Evolutionary conservation across 371 early-diverging fungal species (phyloP).

Genomic region (Blyttiomyces sp.): DNA sequence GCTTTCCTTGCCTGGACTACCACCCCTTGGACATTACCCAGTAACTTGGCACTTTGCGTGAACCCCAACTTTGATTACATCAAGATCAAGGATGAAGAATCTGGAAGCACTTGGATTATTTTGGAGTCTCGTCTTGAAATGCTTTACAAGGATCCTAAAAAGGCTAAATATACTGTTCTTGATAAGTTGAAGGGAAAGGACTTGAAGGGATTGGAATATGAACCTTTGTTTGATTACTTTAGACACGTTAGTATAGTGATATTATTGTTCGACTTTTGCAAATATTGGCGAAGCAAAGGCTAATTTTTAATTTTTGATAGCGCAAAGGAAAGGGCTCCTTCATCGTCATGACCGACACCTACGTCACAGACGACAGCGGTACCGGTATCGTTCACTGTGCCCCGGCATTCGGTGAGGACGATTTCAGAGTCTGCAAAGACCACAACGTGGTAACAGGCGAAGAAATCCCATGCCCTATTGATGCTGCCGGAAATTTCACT

Average conservation of each 20-base stretch:
- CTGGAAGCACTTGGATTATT: slow-evolving; percentile 81
- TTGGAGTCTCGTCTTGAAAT: slow-evolving; percentile 78
- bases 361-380: slow-evolving; percentile 96
- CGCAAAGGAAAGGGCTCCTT: slow-evolving; percentile 73
- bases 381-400: slow-evolving; percentile 99
- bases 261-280: neutral
- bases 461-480: slow-evolving; percentile 92
- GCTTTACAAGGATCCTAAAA: slow-evolving; percentile 92
- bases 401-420: slow-evolving; percentile 99
- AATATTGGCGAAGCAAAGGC: too few relatives aligned
- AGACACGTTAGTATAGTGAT: slow-evolving; percentile 23
- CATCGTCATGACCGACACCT: slow-evolving; percentile 85
- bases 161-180: slow-evolving; percentile 87
- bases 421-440: slow-evolving; percentile 93
- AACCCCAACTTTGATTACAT: slow-evolving; percentile 93
- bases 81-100: slow-evolving; percentile 82
- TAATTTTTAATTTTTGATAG: slow-evolving; percentile 6
- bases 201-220: slow-evolving; percentile 88
- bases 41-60: slow-evolving; percentile 94
- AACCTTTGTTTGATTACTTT: slow-evolving; percentile 88
- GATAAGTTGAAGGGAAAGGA: slow-evolving; percentile 79
- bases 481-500: slow-evolving; percentile 92
- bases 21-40: slow-evolving; percentile 99
- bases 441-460: slow-evolving; percentile 83
- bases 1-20: slow-evolving; percentile 98